Base-by-base conservation (phyloP, 441 rosid species). In the Macaranga tanarius region DNA sequence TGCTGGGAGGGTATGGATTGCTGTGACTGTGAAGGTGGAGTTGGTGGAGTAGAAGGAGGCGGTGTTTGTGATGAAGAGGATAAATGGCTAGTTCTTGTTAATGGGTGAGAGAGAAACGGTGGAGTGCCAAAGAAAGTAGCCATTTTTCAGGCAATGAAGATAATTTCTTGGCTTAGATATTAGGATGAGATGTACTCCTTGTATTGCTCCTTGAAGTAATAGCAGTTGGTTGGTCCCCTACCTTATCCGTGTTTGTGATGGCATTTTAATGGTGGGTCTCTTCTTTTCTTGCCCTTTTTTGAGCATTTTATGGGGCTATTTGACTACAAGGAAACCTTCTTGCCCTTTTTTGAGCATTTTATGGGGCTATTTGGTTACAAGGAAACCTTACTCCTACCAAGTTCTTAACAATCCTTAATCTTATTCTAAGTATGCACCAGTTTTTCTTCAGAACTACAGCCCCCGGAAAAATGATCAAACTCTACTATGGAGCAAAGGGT, bases 91-190 rank as follows among this genome's bases (percentile, higher is more conserved):
- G 76, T 79, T 82, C 83, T 83, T 50, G 82, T 17, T n/a, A 76
- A 44, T 20, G 86, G 88, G 77, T 78, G 85, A 57, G 91, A 79
- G 17, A 89, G 81, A 75, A 84, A 80, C 25, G 87, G 75, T 20
- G 88, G 81, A 23, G 93, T 82, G n/a, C 84, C 76, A 52, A 86
- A 82, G 80, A 86, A 76, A 38, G 87, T 69, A 22, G 94, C 89
- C 94, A 86, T 86, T 71, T 77, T 78, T 67, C 26, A 38, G 50
- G 71, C 16, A 0, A 5, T 16, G 56, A 51, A 51, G 56, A 51
- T 73, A 44, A 62, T 52, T 34, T 5, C 55, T 69, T 48, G 48
- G 15, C 25, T 56, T 15, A 10, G 38, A 56, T 52, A 15, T 45
- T 34, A 54, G 59, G 59, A 72, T 26, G 59, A 61, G 10, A 52